Percentiles rank a stretch among this genome's conserved stretches.
phyloP scores from a whole-genome alignment of 352 stramenopile species.

The Globisporangium nagaii region DNA sequence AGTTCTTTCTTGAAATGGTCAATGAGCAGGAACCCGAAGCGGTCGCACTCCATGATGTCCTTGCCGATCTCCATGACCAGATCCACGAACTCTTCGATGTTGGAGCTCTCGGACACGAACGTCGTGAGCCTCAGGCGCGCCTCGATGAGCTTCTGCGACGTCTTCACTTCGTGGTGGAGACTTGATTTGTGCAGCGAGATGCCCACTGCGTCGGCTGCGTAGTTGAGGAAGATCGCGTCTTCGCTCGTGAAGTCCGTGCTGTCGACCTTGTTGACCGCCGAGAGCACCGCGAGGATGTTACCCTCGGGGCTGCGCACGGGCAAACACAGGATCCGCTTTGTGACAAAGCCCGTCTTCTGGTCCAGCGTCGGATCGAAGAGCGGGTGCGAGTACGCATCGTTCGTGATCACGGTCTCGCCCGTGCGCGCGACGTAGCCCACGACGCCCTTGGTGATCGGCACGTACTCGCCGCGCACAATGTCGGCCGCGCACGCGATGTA shows the following conservation, averaged over 20 bases:
- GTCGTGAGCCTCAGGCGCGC: constrained; percentile 54
- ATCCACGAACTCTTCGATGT: constrained; percentile 61
- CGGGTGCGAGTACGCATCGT: constrained; percentile 55
- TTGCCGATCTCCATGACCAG: constrained; percentile 72
- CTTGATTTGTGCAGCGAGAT: constrained; percentile 67
- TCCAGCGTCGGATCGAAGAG: constrained; percentile 65
- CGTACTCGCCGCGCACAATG: constrained; percentile 59
- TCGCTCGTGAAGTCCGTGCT: constrained; percentile 59
- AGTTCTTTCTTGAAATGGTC: constrained; percentile 77
- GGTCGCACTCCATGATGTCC: constrained; percentile 69
- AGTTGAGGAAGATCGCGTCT: constrained; percentile 69
- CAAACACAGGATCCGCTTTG: constrained; percentile 55
- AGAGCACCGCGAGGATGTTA: constrained; percentile 53
- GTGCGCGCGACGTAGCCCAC: constrained; percentile 59
- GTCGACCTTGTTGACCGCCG: constrained; percentile 72
- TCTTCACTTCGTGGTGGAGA: constrained; percentile 62
- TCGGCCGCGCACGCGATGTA: constrained; percentile 57
- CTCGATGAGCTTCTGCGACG: constrained; percentile 68
- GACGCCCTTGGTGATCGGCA: constrained; percentile 67
- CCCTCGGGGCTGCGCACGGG: constrained; percentile 55
- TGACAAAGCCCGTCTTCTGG: constrained; percentile 58
- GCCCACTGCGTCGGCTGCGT: constrained; percentile 58
- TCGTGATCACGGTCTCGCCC: constrained; percentile 61
- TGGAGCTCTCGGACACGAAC: constrained; percentile 51
- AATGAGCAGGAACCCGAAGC: constrained; percentile 62